Evolutionary conservation across 257 asterid species (phyloP).

Genomic region (Scutellaria minor): DNA sequence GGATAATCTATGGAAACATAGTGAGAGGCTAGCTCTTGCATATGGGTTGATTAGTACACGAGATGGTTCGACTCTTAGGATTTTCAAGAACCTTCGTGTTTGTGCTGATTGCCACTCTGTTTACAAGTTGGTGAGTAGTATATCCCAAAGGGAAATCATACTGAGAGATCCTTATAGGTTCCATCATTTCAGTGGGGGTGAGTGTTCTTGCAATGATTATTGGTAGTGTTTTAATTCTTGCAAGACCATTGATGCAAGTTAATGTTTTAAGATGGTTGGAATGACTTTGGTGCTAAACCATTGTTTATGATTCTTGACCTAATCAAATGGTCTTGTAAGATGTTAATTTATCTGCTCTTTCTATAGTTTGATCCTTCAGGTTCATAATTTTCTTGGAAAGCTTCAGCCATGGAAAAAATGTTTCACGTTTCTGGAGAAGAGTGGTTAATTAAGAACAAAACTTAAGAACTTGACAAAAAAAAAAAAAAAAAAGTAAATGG

Average conservation of each 20-base stretch:
- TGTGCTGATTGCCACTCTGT: conserved; percentile 90
- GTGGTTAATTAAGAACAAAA: conserved; percentile 35
- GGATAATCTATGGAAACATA: conserved; percentile 76
- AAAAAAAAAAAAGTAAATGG: no score
- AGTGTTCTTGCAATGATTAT: conserved; percentile 84
- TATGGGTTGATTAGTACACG: conserved; percentile 61
- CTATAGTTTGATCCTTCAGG: conserved; percentile 98
- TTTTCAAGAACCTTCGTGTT: conserved; percentile 87
- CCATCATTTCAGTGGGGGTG: conserved; percentile 78
- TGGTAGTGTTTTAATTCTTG: conserved; percentile 51
- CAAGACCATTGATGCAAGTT: no score
- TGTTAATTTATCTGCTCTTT: neutral
- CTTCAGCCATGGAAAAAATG: conserved; percentile 99
- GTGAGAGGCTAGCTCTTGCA: conserved; percentile 89
- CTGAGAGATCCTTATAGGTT: conserved; percentile 84
- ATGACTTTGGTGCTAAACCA: conserved; percentile 8
- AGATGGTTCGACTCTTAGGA: conserved; percentile 62
- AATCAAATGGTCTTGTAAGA: conserved; percentile 4
- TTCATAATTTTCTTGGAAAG: conserved; percentile 98
- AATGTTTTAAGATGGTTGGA: no score
- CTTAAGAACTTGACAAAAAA: no score
- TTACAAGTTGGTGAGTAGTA: conserved; percentile 65
- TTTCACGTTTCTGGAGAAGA: conserved; percentile 96
- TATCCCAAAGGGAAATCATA: conserved; percentile 61
- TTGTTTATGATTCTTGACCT: neutral